phyloP scores from a whole-genome alignment of 495 filamentous ascomycete species.

The Annulohypoxylon maeteangense region DNA sequence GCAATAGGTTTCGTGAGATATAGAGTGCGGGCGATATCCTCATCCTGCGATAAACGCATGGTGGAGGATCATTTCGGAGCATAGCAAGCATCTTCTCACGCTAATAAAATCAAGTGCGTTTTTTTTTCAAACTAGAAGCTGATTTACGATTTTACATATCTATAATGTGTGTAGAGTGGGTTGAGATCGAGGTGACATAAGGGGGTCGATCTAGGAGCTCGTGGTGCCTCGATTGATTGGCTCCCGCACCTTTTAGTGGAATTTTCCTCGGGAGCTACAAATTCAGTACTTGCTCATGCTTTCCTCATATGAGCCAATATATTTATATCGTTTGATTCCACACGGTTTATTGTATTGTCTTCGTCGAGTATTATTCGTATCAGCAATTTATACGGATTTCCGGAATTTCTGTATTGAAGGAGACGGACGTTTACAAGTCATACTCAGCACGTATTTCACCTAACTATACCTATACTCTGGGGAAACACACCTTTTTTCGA shows the following conservation, averaged over 20 bases:
- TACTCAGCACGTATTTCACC: no score
- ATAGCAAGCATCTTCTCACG: not conserved
- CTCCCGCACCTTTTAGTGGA: constrained; percentile 34
- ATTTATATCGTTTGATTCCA: not conserved
- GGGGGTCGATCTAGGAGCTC: constrained; percentile 19
- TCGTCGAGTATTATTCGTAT: not conserved
- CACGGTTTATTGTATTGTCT: not conserved
- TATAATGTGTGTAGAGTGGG: not conserved
- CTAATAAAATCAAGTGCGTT: constrained; percentile 11
- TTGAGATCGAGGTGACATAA: constrained; percentile 19
- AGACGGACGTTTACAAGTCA: not conserved
- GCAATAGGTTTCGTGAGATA: constrained; percentile 9
- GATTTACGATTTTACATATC: not conserved
- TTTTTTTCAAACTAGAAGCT: not conserved
- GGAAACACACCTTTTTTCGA: no score
- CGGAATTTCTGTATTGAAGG: no score
- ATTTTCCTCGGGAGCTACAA: constrained; percentile 26
- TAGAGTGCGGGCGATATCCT: constrained; percentile 18
- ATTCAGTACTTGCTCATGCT: not conserved
- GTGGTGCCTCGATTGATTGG: constrained; percentile 24
- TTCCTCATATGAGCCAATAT: not conserved
- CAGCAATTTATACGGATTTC: not conserved
- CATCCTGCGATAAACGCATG: not conserved
- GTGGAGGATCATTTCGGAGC: not conserved
- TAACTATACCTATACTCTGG: no score